phyloP scores from a whole-genome alignment of 208 protist genomes.

The Porcisia hertigi region DNA sequence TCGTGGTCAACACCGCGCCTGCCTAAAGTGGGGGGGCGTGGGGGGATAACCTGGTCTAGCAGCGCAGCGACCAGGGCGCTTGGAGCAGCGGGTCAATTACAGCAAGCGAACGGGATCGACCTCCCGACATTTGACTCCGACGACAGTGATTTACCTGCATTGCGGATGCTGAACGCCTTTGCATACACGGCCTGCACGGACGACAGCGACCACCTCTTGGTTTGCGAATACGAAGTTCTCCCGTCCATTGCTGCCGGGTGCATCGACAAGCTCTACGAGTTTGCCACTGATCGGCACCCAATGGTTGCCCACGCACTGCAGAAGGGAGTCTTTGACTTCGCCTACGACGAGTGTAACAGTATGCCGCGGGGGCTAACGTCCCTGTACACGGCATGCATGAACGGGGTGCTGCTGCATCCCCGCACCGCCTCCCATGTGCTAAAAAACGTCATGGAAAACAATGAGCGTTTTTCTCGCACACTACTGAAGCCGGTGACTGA shows the following conservation, averaged over 20 bases:
- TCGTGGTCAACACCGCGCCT: slow-evolving; percentile 4
- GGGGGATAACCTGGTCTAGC: neutral
- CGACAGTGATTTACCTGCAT: slow-evolving; percentile 24
- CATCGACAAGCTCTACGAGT: slow-evolving; percentile 67
- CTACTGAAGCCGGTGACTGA: slow-evolving; percentile 73
- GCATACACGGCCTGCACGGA: slow-evolving; percentile 53
- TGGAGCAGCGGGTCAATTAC: neutral
- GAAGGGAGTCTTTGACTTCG: slow-evolving; percentile 44
- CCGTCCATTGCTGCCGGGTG: slow-evolving; percentile 74
- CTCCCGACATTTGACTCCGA: slow-evolving; percentile 14
- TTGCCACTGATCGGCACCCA: slow-evolving; percentile 70
- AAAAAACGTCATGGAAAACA: slow-evolving; percentile 78
- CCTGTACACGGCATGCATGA: slow-evolving; percentile 74
- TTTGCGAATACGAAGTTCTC: slow-evolving; percentile 77
- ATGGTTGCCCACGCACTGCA: slow-evolving; percentile 53
- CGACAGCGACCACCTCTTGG: slow-evolving; percentile 61
- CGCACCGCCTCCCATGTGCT: slow-evolving; percentile 48
- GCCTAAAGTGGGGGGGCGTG: neutral
- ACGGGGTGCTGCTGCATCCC: slow-evolving; percentile 80
- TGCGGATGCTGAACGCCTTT: slow-evolving; percentile 82
- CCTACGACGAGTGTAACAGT: slow-evolving; percentile 7
- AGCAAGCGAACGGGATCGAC: neutral
- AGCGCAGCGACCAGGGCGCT: neutral
- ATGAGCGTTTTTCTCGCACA: slow-evolving; percentile 57
- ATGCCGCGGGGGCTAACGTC: slow-evolving; percentile 28